Conservation (phyloP, 768 basidiomycete species). For the Pholiota conissans region DNA sequence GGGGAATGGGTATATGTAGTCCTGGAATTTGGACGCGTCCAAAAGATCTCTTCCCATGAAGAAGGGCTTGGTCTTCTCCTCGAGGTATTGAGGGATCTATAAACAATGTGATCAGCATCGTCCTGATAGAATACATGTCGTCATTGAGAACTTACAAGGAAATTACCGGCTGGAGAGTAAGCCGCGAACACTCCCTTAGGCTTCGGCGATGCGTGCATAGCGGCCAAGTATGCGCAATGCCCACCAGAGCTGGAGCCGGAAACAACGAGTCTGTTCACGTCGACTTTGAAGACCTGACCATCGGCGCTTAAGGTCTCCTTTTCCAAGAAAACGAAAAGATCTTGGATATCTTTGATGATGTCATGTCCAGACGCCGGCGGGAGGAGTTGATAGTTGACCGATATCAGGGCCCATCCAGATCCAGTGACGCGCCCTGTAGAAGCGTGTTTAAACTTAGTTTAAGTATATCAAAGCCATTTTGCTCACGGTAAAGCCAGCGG, state of each 20-base stretch:
- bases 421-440: conserved; percentile 43
- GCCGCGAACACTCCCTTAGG: conserved; percentile 56
- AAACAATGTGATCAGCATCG: not conserved
- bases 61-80: conserved; percentile 48
- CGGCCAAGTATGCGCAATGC: conserved; percentile 60
- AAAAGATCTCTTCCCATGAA: conserved; percentile 34
- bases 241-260: conserved; percentile 63
- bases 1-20: conserved; percentile 46
- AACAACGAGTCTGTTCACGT: conserved; percentile 46
- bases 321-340: conserved; percentile 36
- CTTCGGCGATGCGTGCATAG: conserved; percentile 46
- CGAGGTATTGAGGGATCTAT: conserved; percentile 51
- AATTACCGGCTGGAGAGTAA: conserved; percentile 63
- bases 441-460: not conserved
- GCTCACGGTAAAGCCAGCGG: conserved; percentile 58
- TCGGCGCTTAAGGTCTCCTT: not conserved
- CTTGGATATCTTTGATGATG: conserved; percentile 57
- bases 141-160: conserved; percentile 35
- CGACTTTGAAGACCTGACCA: conserved; percentile 28
- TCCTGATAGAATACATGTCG: not conserved
- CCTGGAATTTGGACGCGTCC: conserved; percentile 44
- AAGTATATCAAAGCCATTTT: not conserved
- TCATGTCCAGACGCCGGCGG: conserved; percentile 56
- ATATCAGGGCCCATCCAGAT: conserved; percentile 57
- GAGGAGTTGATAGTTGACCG: conserved; percentile 63